Percentiles rank a stretch among this genome's conserved stretches.
Evolutionary conservation across 306 rosid genomes (phyloP).

Genomic region (Argentina anserina): DNA sequence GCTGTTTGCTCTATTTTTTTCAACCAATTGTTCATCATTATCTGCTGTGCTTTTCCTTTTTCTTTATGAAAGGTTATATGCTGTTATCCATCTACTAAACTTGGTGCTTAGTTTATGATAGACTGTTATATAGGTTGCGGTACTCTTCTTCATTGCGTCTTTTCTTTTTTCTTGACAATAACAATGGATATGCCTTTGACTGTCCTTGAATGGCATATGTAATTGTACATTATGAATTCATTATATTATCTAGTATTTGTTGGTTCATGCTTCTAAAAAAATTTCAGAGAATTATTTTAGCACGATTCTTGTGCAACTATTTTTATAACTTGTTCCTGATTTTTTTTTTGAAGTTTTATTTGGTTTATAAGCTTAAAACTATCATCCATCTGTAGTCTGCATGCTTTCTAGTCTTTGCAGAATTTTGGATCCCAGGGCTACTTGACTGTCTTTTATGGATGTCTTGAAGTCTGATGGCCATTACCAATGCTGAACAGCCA

Average conservation of each 20-base stretch:
- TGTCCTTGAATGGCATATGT: neutral
- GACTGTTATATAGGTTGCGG: neutral
- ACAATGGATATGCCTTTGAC: neutral
- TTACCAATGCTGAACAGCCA: neutral
- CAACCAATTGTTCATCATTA: neutral
- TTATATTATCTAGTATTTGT: neutral
- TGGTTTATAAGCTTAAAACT: neutral
- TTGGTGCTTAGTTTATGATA: neutral
- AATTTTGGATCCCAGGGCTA: neutral
- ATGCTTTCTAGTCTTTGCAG: constrained; percentile 7
- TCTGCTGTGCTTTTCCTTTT: too few relatives aligned
- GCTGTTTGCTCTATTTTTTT: neutral
- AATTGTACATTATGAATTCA: neutral
- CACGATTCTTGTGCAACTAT: neutral
- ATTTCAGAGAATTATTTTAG: neutral
- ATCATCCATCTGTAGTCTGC: neutral
- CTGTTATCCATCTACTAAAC: neutral
- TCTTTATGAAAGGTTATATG: too few relatives aligned
- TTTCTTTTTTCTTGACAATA: neutral
- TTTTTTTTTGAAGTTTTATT: neutral
- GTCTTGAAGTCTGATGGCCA: neutral
- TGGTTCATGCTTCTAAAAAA: neutral
- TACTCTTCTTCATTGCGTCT: neutral
- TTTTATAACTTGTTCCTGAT: neutral
- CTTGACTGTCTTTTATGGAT: neutral